These are phyloP conservation scores for Peronospora destructor DNA, from an alignment of 352 stramenopile species.

Conservation along the genomic window DNA sequence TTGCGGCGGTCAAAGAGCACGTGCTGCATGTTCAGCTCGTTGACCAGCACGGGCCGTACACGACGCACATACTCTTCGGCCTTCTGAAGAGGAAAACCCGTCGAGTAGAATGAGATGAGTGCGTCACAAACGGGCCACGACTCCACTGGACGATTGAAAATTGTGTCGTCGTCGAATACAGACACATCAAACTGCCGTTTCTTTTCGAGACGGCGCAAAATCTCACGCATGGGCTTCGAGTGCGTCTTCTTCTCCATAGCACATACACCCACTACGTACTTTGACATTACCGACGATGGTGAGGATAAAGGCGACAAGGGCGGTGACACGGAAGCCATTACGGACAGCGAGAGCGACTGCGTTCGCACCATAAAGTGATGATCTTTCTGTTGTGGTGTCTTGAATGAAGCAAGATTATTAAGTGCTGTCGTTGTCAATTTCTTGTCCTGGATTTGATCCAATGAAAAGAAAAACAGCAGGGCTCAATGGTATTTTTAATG, in stretches of 20 bases:
- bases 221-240: constrained; percentile 96
- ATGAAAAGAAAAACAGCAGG: too few relatives aligned
- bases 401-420: too few relatives aligned
- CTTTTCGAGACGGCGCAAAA: constrained; percentile 88
- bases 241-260: constrained; percentile 99
- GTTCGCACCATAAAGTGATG: constrained; percentile 30
- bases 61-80: constrained; percentile 94
- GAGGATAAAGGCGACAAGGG: constrained; percentile 13
- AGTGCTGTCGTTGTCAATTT: too few relatives aligned
- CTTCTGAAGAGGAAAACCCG: constrained; percentile 96
- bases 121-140: constrained; percentile 94
- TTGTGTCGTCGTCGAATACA: constrained; percentile 96
- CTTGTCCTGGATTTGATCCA: constrained; percentile 13
- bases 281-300: constrained; percentile 26
- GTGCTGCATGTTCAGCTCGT: constrained; percentile 96
- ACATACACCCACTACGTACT: constrained; percentile 93
- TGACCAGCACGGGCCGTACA: constrained; percentile 93
- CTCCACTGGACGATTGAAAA: constrained; percentile 92
- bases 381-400: constrained; percentile 5
- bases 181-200: constrained; percentile 94
- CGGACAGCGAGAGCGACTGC: constrained; percentile 20
- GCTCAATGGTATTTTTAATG: too few relatives aligned
- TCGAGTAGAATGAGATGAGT: constrained; percentile 98
- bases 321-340: constrained; percentile 8
- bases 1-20: constrained; percentile 92